Conservation (phyloP, 1,284 basidiomycete genomes). For the Puccinia polysora region DNA sequence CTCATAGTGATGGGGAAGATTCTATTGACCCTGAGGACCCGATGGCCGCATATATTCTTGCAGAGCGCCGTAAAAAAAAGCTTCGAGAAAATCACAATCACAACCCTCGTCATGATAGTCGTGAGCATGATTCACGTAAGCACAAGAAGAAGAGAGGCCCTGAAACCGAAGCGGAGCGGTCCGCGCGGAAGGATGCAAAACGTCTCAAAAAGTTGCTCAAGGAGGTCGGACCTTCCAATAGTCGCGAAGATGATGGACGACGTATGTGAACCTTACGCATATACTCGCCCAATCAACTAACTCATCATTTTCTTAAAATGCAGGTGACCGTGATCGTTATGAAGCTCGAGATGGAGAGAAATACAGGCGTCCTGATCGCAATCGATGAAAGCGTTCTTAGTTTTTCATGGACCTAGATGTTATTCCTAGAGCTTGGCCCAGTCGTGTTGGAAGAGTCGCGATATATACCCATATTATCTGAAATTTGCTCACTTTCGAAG, state of each 20-base stretch:
- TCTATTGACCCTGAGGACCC: conserved; percentile 91
- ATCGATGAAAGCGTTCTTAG: no score
- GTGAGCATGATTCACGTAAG: conserved; percentile 44
- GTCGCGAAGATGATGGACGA: background rate
- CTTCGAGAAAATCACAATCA: conserved; percentile 45
- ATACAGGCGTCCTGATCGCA: background rate
- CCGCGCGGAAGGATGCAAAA: conserved; percentile 46
- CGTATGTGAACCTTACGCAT: background rate
- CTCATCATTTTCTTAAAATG: background rate
- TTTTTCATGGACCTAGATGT: no score
- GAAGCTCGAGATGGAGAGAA: background rate
- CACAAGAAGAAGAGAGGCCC: conserved; percentile 47
- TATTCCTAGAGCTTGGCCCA: no score
- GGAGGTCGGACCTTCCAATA: conserved; percentile 14
- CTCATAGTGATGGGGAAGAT: background rate
- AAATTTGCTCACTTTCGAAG: no score
- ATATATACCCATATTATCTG: no score
- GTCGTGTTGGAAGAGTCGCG: no score
- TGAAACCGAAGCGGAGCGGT: conserved; percentile 49
- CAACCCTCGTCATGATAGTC: conserved; percentile 10
- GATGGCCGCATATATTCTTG: conserved; percentile 76
- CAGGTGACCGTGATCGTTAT: background rate
- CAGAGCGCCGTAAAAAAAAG: conserved; percentile 48
- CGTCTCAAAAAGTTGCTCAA: conserved; percentile 35
- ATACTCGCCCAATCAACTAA: background rate